A percentile compares a stretch with the other conserved stretches of the same genome.
These are phyloP conservation scores for Juglanconis sp. DNA, from an alignment of 2,329 filamentous ascomycete species.

Conservation along the genomic window DNA sequence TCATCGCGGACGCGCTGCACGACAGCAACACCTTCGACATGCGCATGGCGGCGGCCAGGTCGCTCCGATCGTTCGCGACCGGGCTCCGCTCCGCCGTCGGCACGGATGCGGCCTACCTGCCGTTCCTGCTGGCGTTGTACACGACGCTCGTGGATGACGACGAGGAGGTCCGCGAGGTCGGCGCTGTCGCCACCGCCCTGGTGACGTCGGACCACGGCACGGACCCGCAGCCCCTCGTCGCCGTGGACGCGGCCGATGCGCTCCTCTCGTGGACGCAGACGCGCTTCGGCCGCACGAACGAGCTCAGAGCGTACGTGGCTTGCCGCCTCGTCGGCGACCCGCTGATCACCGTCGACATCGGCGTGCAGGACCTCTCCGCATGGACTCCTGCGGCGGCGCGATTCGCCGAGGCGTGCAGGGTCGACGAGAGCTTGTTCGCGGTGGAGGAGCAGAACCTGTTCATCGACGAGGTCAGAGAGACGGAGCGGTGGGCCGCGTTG, in stretches of 20 bases:
- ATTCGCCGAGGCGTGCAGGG: constrained; percentile 44
- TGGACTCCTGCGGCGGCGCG: constrained; percentile 31
- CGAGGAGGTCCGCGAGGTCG: constrained; percentile 61
- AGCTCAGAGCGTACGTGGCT: constrained; percentile 40
- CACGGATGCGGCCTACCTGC: constrained; percentile 40
- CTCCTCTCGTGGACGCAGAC: constrained; percentile 42
- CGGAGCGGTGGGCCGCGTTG: constrained; percentile 61
- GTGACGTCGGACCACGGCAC: background rate
- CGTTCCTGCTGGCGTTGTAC: constrained; percentile 65
- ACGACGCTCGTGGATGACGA: constrained; percentile 85
- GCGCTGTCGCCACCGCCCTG: constrained; percentile 10
- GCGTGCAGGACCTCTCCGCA: constrained; percentile 12
- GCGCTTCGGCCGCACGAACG: constrained; percentile 30
- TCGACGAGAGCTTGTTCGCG: constrained; percentile 72
- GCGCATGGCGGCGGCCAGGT: constrained; percentile 56
- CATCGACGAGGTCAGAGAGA: constrained; percentile 75
- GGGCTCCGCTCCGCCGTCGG: constrained; percentile 24
- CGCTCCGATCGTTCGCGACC: constrained; percentile 51
- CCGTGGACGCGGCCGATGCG: constrained; percentile 43
- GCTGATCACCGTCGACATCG: constrained; percentile 11
- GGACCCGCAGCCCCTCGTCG: constrained; percentile 35
- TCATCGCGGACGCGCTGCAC: constrained; percentile 46
- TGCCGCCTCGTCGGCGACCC: constrained; percentile 39
- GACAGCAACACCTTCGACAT: constrained; percentile 60
- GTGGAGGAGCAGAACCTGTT: constrained; percentile 95